Evolutionary conservation across 1,284 basidiomycete genomes (phyloP), one percentile per base, ranked within the genome.

Genomic region (Ceratobasidium papillatum): DNA sequence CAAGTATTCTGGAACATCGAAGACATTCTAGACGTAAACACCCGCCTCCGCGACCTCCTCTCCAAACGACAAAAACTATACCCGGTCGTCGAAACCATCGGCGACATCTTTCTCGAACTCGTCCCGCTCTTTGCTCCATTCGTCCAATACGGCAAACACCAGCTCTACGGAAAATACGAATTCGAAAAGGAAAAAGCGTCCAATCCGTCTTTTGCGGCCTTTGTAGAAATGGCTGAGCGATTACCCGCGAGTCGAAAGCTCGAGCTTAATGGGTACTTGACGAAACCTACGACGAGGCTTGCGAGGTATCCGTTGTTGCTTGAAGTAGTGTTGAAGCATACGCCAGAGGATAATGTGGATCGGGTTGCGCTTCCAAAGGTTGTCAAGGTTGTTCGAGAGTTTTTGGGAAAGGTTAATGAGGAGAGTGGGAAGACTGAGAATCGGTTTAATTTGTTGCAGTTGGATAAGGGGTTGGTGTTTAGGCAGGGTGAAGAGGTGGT

Each of bases 1-100:
- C 95, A 98, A 81, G 96, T 99, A 41, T 99, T 99, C 82, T 99
- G 97, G 97, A 99, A 99, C 82, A 88, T 99, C 14, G 89, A 93
- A 78, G 96, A 99, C 78, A 96, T 99, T 78, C 92, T 98, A 77
- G 87, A 90, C 0, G 96, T 99, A 77, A 98, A 98, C 82, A 93
- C 88, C 0, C 88, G 92, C 38, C 87, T 99, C 12, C 90, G 94
- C 5, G 98, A 99, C 80, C 90, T 94, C n/a, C 87, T 99, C 69
- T 95, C 91, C 77, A 98, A 97, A 82, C 89, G 98, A 7, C 98
- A 99, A 83, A 98, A 98, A 81, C 91, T 92, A 61, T 94, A 94
- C 78, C 94, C 95, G 4, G 91, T 99, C 9, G 96, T 99, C 45
- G 93, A 96, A 79, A 86, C 90, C 61, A 93, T 99, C 75, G 95